Evolutionary conservation across 83 land plant genomes (phyloP).

Genomic region (Picea abies): DNA sequence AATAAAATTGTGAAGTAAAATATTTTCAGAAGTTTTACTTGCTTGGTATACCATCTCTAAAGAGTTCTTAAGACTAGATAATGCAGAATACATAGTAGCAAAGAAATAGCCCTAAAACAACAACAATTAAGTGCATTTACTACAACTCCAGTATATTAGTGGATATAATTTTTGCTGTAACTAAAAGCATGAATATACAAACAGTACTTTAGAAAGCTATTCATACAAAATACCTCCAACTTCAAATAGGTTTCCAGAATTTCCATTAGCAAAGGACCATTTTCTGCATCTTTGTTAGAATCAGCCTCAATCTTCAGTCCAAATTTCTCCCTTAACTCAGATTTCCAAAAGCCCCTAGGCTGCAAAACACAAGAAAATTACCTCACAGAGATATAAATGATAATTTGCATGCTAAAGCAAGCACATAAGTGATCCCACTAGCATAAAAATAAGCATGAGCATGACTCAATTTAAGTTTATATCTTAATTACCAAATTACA

Average conservation of each 20-base stretch:
- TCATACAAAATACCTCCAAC: conserved; percentile 60
- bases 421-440: not conserved
- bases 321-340: conserved; percentile 82
- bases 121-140: too few species aligned
- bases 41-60: too few species aligned
- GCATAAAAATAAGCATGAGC: not conserved
- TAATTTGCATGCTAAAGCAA: not conserved
- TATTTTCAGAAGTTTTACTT: too few species aligned
- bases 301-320: conserved; percentile 65
- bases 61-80: too few species aligned
- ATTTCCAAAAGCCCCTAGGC: conserved; percentile 90
- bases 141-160: not conserved
- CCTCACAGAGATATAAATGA: not conserved
- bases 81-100: not conserved
- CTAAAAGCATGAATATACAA: not conserved
- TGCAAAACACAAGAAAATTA: conserved; percentile 28
- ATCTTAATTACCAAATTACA: conserved; percentile 80
- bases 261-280: conserved; percentile 83
- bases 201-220: not conserved
- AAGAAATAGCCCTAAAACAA: too few species aligned
- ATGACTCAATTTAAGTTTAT: not conserved
- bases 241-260: conserved; percentile 89
- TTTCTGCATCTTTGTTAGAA: conserved; percentile 53
- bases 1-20: too few species aligned
- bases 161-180: not conserved